Conservation (phyloP, 805 yeast genomes). For the Jamesozyma jinghongensis region DNA sequence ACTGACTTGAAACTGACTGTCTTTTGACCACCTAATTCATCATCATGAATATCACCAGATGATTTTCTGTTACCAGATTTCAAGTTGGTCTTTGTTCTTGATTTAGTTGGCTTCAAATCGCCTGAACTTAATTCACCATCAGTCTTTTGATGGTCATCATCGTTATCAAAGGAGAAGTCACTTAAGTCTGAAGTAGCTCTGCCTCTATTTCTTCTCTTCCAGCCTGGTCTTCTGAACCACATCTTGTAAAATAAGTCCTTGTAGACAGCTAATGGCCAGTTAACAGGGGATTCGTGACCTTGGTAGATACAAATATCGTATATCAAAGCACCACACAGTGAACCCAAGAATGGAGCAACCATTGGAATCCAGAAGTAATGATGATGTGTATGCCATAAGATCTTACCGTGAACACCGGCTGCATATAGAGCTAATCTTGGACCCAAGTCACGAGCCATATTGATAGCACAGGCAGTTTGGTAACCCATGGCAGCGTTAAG, state of each 20-base stretch:
- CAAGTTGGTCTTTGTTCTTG: slow-evolving; percentile 12
- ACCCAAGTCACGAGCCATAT: slow-evolving; percentile 47
- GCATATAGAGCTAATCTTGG: slow-evolving; percentile 43
- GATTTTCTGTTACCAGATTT: slow-evolving; percentile 8
- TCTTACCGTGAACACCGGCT: slow-evolving; percentile 38
- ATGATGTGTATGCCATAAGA: slow-evolving; percentile 32
- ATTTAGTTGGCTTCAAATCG: background rate
- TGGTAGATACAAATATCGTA: slow-evolving; percentile 44
- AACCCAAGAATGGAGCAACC: slow-evolving; percentile 42
- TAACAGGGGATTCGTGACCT: slow-evolving; percentile 45
- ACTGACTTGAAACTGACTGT: slow-evolving; percentile 27
- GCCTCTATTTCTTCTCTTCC: slow-evolving; percentile 20
- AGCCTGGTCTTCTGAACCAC: slow-evolving; percentile 29
- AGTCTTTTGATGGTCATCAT: slow-evolving; percentile 7
- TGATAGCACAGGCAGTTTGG: slow-evolving; percentile 48
- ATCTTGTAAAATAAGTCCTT: slow-evolving; percentile 9
- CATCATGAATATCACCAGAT: slow-evolving; percentile 5
- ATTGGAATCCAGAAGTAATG: slow-evolving; percentile 48
- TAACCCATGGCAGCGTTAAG: slow-evolving; percentile 42
- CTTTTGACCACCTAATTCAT: slow-evolving; percentile 16
- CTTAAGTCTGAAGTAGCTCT: slow-evolving; percentile 23
- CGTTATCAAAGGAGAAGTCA: slow-evolving; percentile 22
- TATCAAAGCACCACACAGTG: slow-evolving; percentile 39
- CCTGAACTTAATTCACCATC: slow-evolving; percentile 1
- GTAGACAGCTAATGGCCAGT: slow-evolving; percentile 31